Evolutionary conservation across 192 early-diverging fungal species (phyloP), one percentile per base, ranked within the genome.

Genomic region (Chytriomyces sp.): DNA sequence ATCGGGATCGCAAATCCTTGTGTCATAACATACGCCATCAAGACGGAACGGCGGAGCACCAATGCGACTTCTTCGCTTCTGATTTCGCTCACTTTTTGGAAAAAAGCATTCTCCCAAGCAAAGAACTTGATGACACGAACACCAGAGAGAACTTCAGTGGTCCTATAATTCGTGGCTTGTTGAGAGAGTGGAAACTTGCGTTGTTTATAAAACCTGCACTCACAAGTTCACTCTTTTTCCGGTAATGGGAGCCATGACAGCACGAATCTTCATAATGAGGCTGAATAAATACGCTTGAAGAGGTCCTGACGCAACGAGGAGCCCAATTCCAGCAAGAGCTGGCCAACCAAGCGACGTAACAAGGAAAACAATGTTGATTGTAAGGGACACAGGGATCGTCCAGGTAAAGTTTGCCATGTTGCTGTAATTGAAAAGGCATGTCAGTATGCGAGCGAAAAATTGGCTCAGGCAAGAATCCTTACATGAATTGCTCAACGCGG

Each of bases 101-200:
- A 74, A 76, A 98, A 86, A 5, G 83, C 71, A 18, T 64, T 26
- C 74, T 93, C 91, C 91, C 91, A 93, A 1, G 90, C 90, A 75
- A 91, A 92, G 69, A 90, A 91, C 75, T 93, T 94, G 82, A 94
- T 90, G 59, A 93, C 89, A 44, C 91, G 89, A 79, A 94, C 93
- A 28, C 92, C 91, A 23, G 80, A 71, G 28, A 94, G 69, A 45
- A 90, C 81, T 61, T 93, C 92, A 59, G 91, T 87, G 2, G 86
- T 93, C 35, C 35, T 35, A 35, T 35, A 3, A 35, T 35, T 35
- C 1, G 35, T 0, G 87, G 70, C 28, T 92, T 91, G 69, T 93
- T 88, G 35, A 60, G 57, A 23, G 57, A 3, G 16, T 60, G 23
- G 57, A 60, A 18, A 60, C 16, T 35, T 57, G 90, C 82, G 7